phyloP scores from a whole-genome alignment of 2,329 filamentous ascomycete genomes.

The Massarina eburnea region DNA sequence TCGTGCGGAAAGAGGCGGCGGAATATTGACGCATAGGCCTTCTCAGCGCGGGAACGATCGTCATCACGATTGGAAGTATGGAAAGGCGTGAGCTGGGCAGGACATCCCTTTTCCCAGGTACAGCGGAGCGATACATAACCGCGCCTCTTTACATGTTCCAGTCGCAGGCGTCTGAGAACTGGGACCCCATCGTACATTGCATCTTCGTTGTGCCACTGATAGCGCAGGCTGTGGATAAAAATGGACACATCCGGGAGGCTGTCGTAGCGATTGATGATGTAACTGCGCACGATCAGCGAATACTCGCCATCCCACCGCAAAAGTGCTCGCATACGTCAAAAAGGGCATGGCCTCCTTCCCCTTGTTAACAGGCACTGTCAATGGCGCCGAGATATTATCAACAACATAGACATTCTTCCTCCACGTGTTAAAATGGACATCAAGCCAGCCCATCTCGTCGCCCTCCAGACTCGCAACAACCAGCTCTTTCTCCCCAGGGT shows the following conservation, averaged over 20 bases:
- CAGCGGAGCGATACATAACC: constrained; percentile 56
- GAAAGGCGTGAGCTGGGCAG: constrained; percentile 49
- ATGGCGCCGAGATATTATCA: constrained; percentile 34
- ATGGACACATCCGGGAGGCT: constrained; percentile 36
- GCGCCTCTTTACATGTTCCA: constrained; percentile 46
- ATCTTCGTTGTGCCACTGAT: constrained; percentile 52
- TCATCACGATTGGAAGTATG: constrained; percentile 35
- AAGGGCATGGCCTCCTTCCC: constrained; percentile 49
- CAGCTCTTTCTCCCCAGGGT: constrained; percentile 22
- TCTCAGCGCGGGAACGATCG: constrained; percentile 28
- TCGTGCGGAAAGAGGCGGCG: constrained; percentile 46
- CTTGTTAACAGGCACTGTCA: constrained; percentile 47
- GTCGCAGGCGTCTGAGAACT: constrained; percentile 47
- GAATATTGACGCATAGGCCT: constrained; percentile 49
- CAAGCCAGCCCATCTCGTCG: constrained; percentile 39
- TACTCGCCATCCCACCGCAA: background rate
- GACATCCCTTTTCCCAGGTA: constrained; percentile 53
- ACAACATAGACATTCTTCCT: constrained; percentile 43
- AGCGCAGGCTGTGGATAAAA: constrained; percentile 40
- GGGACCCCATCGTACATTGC: constrained; percentile 51
- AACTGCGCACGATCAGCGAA: constrained; percentile 21
- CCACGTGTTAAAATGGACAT: constrained; percentile 30
- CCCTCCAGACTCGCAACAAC: constrained; percentile 31
- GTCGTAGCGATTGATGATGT: constrained; percentile 39
- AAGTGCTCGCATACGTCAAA: constrained; percentile 37